Evolutionary conservation across 2,329 filamentous ascomycete species (phyloP).

Genomic region (Xenoacremonium recifei): DNA sequence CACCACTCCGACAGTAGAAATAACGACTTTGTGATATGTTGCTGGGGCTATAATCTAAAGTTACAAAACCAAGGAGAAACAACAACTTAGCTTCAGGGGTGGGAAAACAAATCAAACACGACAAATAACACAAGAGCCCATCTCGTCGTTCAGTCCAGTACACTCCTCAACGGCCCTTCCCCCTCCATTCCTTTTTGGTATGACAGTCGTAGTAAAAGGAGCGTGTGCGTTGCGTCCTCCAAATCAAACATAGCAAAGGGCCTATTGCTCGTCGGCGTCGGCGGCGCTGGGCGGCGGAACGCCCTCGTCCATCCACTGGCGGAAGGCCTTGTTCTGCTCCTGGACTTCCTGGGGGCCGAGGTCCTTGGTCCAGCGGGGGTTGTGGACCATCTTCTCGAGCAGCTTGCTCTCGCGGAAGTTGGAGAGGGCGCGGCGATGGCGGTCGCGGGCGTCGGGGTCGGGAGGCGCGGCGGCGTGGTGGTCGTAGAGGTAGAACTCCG

Average conservation of each 20-base stretch:
- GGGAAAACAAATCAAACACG: no score
- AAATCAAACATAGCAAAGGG: no score
- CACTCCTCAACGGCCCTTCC: no score
- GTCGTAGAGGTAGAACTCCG: slow-evolving; percentile 72
- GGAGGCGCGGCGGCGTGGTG: slow-evolving; percentile 67
- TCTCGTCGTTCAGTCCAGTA: no score
- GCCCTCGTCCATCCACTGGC: slow-evolving; percentile 53
- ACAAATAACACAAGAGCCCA: no score
- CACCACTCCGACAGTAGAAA: no score
- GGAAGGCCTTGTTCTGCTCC: slow-evolving; percentile 67
- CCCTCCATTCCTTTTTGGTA: no score
- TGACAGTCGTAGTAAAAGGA: no score
- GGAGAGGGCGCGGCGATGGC: slow-evolving; percentile 50
- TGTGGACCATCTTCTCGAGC: slow-evolving; percentile 78
- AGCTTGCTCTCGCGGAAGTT: slow-evolving; percentile 69
- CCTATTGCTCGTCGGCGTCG: slow-evolving; percentile 29
- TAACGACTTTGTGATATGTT: background rate
- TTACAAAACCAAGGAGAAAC: background rate
- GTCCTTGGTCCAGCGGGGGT: slow-evolving; percentile 77
- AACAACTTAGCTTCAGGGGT: no score
- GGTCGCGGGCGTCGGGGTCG: slow-evolving; percentile 50
- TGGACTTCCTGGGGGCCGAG: slow-evolving; percentile 75
- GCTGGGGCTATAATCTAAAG: background rate
- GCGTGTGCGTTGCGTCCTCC: no score
- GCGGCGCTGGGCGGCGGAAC: slow-evolving; percentile 34